phyloP scores from a whole-genome alignment of 768 basidiomycete species.

The Boletus speciosus region DNA sequence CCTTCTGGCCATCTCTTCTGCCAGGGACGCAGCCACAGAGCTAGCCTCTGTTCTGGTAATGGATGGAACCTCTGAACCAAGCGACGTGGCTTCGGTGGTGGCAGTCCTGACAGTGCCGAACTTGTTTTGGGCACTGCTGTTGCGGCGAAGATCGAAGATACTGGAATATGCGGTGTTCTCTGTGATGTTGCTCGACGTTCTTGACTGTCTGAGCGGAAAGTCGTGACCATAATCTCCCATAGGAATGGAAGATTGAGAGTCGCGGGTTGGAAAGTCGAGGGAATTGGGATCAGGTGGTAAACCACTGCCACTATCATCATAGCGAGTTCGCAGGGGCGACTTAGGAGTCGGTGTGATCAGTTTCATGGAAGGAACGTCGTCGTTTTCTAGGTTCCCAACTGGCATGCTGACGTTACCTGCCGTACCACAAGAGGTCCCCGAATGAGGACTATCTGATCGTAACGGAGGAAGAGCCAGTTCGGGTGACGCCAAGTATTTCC shows the following conservation, averaged over 20 bases:
- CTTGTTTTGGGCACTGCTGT: slow-evolving; percentile 48
- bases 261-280: slow-evolving; percentile 32
- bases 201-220: slow-evolving; percentile 52
- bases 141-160: slow-evolving; percentile 51
- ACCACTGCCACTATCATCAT: slow-evolving; percentile 5
- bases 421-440: slow-evolving; percentile 36
- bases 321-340: slow-evolving; percentile 50
- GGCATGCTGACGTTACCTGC: slow-evolving; percentile 24
- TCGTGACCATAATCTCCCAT: slow-evolving; percentile 33
- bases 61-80: slow-evolving; percentile 56
- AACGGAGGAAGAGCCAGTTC: slow-evolving; percentile 46
- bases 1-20: slow-evolving; percentile 39
- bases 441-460: slow-evolving; percentile 56
- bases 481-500: slow-evolving; percentile 52
- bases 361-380: slow-evolving; percentile 38
- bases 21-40: slow-evolving; percentile 49
- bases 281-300: slow-evolving; percentile 19
- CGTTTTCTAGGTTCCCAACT: slow-evolving; percentile 28
- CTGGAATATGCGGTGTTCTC: slow-evolving; percentile 59
- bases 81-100: slow-evolving; percentile 76
- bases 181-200: slow-evolving; percentile 59
- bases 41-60: slow-evolving; percentile 64
- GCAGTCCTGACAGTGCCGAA: slow-evolving; percentile 81
- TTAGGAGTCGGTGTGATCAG: slow-evolving; percentile 38
- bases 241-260: slow-evolving; percentile 35